Conservation (phyloP, 2,329 filamentous ascomycete species). For the Monilinia fructigena region DNA sequence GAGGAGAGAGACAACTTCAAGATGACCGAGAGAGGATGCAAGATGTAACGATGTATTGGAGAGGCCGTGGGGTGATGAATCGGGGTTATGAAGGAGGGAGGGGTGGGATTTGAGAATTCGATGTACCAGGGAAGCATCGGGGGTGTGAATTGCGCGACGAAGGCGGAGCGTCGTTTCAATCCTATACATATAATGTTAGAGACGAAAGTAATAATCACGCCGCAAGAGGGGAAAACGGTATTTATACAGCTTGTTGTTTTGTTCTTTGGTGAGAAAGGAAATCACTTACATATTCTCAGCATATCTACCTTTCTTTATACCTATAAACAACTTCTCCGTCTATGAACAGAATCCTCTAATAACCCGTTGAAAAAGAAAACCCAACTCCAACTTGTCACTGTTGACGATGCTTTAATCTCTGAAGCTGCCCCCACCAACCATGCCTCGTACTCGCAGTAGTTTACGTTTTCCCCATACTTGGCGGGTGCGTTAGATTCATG, state of each 20-base stretch:
- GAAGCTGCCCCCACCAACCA: constrained; percentile 6
- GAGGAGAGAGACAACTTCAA: constrained; percentile 69
- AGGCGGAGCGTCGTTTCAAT: constrained; percentile 76
- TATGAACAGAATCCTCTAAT: background rate
- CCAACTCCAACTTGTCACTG: background rate
- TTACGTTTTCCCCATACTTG: constrained; percentile 9
- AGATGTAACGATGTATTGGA: constrained; percentile 85
- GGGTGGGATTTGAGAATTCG: constrained; percentile 76
- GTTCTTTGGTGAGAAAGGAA: background rate
- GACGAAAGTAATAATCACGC: background rate
- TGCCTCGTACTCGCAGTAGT: background rate
- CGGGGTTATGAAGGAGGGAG: constrained; percentile 72
- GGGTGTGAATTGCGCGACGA: constrained; percentile 78
- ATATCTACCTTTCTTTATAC: constrained; percentile 18
- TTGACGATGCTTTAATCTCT: constrained; percentile 6
- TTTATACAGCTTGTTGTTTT: background rate
- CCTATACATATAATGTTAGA: constrained; percentile 47
- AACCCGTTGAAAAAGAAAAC: background rate
- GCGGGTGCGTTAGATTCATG: background rate
- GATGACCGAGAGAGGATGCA: constrained; percentile 69
- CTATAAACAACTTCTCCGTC: constrained; percentile 2
- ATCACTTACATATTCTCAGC: constrained; percentile 23
- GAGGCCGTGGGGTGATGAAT: constrained; percentile 60
- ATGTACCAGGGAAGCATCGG: constrained; percentile 65
- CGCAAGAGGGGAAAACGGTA: background rate